Conservation (phyloP, 164 flowering plant genomes). For the Vitis rotundifolia region DNA sequence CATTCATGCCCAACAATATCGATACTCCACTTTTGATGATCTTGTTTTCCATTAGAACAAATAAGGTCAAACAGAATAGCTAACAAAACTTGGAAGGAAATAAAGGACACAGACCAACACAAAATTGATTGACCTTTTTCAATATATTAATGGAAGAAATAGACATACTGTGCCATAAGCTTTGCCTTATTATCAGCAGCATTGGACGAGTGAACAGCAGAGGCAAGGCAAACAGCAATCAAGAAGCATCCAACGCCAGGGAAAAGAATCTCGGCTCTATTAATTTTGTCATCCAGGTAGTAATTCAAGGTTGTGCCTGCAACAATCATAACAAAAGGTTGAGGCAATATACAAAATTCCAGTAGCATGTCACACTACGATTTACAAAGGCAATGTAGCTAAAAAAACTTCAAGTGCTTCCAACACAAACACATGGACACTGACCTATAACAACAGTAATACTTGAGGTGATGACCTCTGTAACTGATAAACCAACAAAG, state of each 20-base stretch:
- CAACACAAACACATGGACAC: neutral
- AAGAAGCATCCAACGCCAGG: constrained; percentile 89
- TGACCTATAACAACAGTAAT: constrained; percentile 84
- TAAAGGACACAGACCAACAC: neutral
- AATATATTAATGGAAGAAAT: neutral
- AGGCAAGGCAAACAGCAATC: constrained; percentile 73
- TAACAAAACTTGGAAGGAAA: neutral
- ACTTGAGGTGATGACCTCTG: constrained; percentile 72
- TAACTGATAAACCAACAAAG: constrained; percentile 80
- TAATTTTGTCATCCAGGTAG: constrained; percentile 80
- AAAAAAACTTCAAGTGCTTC: neutral
- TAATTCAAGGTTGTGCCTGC: constrained; percentile 89
- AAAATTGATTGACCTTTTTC: too few relatives aligned
- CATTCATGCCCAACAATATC: neutral
- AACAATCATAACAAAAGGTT: neutral
- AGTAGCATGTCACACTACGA: too few relatives aligned
- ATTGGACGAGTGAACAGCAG: constrained; percentile 80
- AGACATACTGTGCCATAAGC: constrained; percentile 41
- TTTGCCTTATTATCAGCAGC: constrained; percentile 62
- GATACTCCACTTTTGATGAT: neutral
- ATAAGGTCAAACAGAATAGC: too few relatives aligned
- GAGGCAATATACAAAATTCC: too few relatives aligned
- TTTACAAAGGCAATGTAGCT: neutral
- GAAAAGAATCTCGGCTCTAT: constrained; percentile 82
- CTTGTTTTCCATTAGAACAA: too few relatives aligned